Evolutionary conservation across 805 yeast genomes (phyloP).

Genomic region (Pichia occidentalis): DNA sequence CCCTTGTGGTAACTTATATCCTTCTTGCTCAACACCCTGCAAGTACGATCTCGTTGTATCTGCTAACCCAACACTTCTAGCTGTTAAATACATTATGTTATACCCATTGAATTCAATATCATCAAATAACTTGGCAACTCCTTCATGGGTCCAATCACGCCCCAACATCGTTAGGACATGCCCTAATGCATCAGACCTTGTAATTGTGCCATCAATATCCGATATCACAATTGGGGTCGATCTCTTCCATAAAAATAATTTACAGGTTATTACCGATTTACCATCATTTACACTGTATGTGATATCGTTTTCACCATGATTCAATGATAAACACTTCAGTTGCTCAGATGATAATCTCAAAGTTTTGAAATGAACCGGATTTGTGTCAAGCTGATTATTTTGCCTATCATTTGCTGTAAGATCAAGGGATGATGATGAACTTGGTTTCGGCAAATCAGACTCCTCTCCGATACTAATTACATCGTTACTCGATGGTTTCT

Average conservation of each 20-base stretch:
- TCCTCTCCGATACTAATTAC: not conserved
- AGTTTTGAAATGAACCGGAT: constrained; percentile 63
- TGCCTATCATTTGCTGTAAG: constrained; percentile 6
- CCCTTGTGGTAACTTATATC: constrained; percentile 69
- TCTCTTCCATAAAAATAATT: constrained; percentile 77
- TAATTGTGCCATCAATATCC: constrained; percentile 96
- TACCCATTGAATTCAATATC: constrained; percentile 86
- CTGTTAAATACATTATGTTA: constrained; percentile 88
- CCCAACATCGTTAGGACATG: constrained; percentile 92
- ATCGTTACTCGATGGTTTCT: constrained; percentile 2
- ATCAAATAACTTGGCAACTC: constrained; percentile 86
- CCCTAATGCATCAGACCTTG: constrained; percentile 95
- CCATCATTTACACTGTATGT: constrained; percentile 79
- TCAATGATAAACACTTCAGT: constrained; percentile 62
- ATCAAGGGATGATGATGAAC: constrained; percentile 1
- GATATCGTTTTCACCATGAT: constrained; percentile 72
- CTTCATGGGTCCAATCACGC: constrained; percentile 96
- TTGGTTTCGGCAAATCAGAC: constrained; percentile 1
- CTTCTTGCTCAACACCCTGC: constrained; percentile 70
- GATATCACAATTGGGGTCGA: constrained; percentile 88
- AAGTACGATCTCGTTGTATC: constrained; percentile 85
- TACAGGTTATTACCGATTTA: constrained; percentile 65
- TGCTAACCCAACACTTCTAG: constrained; percentile 93
- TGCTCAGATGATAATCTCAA: constrained; percentile 88
- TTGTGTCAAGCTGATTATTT: constrained; percentile 12